Evolutionary conservation across 2,329 filamentous ascomycete genomes (phyloP).

Genomic region (Ceratocystis diversiconidia): DNA sequence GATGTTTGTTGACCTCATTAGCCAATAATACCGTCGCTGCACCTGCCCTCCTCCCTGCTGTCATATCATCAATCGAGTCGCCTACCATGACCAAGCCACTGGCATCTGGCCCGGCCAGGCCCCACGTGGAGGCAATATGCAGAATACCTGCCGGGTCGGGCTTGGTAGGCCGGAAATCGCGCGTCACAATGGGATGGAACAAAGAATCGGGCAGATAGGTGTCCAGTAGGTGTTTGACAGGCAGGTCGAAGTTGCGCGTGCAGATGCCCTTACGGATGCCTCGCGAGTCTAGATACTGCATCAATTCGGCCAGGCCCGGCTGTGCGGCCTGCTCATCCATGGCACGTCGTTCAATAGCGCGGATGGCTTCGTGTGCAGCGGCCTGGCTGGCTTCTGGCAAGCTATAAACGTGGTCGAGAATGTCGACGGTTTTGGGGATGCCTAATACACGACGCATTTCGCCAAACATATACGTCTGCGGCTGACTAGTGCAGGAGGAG

Average conservation of each 20-base stretch:
- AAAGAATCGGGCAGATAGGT: conserved; percentile 56
- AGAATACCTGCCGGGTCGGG: conserved; percentile 77
- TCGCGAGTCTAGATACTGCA: conserved; percentile 62
- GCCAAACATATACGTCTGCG: conserved; percentile 89
- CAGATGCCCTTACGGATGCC: conserved; percentile 69
- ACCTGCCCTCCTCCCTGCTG: conserved; percentile 66
- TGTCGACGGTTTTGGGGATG: conserved; percentile 63
- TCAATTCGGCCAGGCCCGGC: conserved; percentile 61
- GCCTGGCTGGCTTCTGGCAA: conserved; percentile 49
- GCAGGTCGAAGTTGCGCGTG: conserved; percentile 81
- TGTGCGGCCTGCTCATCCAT: conserved; percentile 73
- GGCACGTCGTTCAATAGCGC: conserved; percentile 62
- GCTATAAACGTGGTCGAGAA: conserved; percentile 72
- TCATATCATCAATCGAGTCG: conserved; percentile 85
- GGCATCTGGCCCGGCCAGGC: conserved; percentile 34
- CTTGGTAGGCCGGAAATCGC: conserved; percentile 72
- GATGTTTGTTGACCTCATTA: conserved; percentile 62
- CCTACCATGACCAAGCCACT: conserved; percentile 50
- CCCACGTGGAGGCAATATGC: conserved; percentile 71
- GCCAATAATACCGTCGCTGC: conserved; percentile 78
- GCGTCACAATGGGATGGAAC: conserved; percentile 70
- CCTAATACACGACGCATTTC: conserved; percentile 66
- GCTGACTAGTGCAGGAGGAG: conserved; percentile 41
- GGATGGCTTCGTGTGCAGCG: conserved; percentile 57
- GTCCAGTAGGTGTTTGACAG: conserved; percentile 57